Evolutionary conservation across 2,329 filamentous ascomycete genomes (phyloP), one percentile per base, ranked within the genome.

Genomic region (Cytospora mali): DNA sequence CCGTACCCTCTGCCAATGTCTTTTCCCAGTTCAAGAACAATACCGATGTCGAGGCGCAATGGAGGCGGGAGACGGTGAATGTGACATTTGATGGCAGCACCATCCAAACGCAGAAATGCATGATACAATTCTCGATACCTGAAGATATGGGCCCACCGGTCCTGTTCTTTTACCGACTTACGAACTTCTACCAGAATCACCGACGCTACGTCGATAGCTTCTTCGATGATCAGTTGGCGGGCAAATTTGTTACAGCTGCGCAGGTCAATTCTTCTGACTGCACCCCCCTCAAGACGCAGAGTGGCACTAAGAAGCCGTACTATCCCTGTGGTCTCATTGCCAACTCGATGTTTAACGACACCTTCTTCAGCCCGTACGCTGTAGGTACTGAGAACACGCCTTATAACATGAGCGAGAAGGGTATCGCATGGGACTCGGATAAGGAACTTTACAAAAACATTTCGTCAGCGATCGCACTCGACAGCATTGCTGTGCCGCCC

Each of bases 141-240:
- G 88, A 94, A 70, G 80, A 87, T 63, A 88, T 99, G 76, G 82
- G 84, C 3, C 86, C 93, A 1, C 93, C 94, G 0, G 91, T 99
- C 13, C 85, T 94, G 65, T 87, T 98, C 76, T 99, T 97, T 80
- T 99, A 99, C 77, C 90, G 90, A 69, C 87, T 99, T 66, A 94
- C 92, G 62, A 97, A 98, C 78, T 99, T 99, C 79, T 98, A 98
- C 80, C 95, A 99, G 77, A 99, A 99, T 74, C 95, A 99, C 74
- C 90, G 95, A 68, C 89, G 94, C 75, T 99, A 99, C 70, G 95
- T 97, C 65, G 91, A 92, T 73, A 96, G 92, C 1, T 90, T 96
- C 71, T 90, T 93, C 72, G 84, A 88, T 62, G 82, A 91, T 58
- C 95, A 99, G 76, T 81, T 99, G 58, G 78, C 89, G 68, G 95